These are phyloP conservation scores for Coemansia sp. DNA, from an alignment of 192 early-diverging fungal genomes.

Conservation along the genomic window DNA sequence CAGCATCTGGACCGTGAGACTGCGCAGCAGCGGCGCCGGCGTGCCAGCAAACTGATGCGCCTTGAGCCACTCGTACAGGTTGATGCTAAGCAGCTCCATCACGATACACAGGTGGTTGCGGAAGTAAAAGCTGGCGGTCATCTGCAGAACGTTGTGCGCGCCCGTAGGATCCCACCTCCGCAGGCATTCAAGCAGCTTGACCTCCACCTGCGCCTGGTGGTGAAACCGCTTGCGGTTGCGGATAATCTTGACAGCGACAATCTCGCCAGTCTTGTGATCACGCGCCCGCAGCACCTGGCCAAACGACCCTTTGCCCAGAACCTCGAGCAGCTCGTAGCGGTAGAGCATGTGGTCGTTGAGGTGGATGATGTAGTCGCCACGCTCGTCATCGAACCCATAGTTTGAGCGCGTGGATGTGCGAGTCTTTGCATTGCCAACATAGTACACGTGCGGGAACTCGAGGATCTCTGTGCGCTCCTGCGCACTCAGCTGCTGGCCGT, in stretches of 20 bases:
- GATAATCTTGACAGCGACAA: constrained; percentile 92
- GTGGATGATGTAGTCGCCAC: constrained; percentile 88
- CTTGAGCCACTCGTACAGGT: constrained; percentile 97
- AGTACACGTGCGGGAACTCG: constrained; percentile 80
- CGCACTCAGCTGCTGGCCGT: constrained; percentile 69
- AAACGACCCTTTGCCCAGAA: constrained; percentile 93
- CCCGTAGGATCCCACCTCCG: constrained; percentile 81
- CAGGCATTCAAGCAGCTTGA: constrained; percentile 86
- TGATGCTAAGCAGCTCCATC: constrained; percentile 89
- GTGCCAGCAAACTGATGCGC: constrained; percentile 85
- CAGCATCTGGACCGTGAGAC: constrained; percentile 78
- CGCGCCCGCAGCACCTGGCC: constrained; percentile 92
- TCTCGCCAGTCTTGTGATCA: constrained; percentile 86
- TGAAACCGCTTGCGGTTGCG: constrained; percentile 96
- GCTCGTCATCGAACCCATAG: constrained; percentile 80
- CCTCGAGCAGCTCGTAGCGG: constrained; percentile 88
- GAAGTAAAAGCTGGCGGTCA: constrained; percentile 91
- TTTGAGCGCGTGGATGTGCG: constrained; percentile 21
- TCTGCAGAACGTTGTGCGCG: constrained; percentile 77
- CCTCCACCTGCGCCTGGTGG: constrained; percentile 89
- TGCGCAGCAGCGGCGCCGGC: constrained; percentile 32
- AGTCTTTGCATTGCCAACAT: constrained; percentile 74
- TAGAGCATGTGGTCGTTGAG: constrained; percentile 88
- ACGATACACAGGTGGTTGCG: constrained; percentile 94
- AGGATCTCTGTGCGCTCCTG: constrained; percentile 88